Base-by-base conservation (phyloP, 1,139 yeast species). In the Pneumocystis canis region DNA sequence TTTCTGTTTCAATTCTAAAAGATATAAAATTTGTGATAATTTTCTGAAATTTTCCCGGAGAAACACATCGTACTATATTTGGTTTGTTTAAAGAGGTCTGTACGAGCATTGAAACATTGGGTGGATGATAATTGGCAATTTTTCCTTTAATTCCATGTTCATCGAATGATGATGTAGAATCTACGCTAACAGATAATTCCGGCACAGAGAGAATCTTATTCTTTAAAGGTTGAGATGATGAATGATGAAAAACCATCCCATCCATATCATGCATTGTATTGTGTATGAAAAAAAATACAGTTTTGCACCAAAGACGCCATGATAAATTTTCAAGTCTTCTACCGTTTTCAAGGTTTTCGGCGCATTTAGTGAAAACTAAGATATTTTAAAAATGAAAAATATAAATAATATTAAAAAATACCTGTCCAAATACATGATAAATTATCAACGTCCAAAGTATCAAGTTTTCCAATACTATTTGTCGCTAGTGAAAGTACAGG, bases 271-370 rank as follows among this genome's bases (percentile, higher is more conserved):
- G 16, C 4, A 18, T 5, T 4, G 53, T 16, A 11, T 47, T 25
- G 3, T 47, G 31, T 20, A 25, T 35, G 4, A 16, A 11, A 47
- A 63, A 59, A 35, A 76, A 69, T 2, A 80, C 63, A 60, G 79
- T 80, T 62, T 82, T 73, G 66, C 80, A 81, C 71, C 82, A 81
- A 53, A 82, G 76, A 54, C 85, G 73, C 85, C 85, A 82, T 61
- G 83, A 79, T 63, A 82, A 75, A 69, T 82, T 82, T 69, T 81
- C 85, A 14, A 82, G 71, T 28, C 85, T 74, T 62, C 78, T 76
- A 39, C 85, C 85, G 68, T 81, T 79, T 64, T 77, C 78, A 58
- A 82, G 75, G 65, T 76, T 76, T 64, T 78, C 77, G 25, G 82
- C 78, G 58, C 83, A 80, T 66, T 80, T 80, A n/a, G 82, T 77